Evolutionary conservation across 139 green algal genomes (phyloP).

Genomic region (Mesostigma viride): DNA sequence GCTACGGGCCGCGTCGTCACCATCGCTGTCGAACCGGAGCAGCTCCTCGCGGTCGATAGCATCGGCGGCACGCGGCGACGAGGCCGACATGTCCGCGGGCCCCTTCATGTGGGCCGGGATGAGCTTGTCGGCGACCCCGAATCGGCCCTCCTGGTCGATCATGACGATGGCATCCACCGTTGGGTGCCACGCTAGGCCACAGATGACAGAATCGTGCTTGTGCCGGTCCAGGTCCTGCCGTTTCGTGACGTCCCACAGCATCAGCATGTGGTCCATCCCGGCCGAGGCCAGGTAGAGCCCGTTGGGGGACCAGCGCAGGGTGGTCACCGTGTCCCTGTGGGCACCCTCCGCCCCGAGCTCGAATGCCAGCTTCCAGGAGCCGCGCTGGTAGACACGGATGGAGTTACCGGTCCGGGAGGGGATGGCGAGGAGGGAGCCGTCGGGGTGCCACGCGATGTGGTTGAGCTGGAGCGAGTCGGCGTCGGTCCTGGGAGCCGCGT

Average conservation of each 20-base stretch:
- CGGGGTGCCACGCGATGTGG: constrained; percentile 23
- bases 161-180: constrained; percentile 50
- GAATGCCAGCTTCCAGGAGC: constrained; percentile 7
- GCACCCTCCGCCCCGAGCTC: constrained; percentile 14
- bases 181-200: constrained; percentile 57
- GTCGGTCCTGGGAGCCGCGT: background rate
- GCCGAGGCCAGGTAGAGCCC: constrained; percentile 57
- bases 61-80: too few species aligned
- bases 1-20: too few species aligned
- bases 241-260: constrained; percentile 54
- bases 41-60: too few species aligned
- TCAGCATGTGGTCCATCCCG: constrained; percentile 43
- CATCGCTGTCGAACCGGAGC: too few species aligned
- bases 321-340: constrained; percentile 39
- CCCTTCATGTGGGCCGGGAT: constrained; percentile 39
- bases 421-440: constrained; percentile 22
- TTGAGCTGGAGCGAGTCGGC: constrained; percentile 3
- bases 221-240: constrained; percentile 15
- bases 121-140: constrained; percentile 45
- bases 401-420: constrained; percentile 9
- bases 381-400: constrained; percentile 24
- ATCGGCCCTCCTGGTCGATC: constrained; percentile 43
- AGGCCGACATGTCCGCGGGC: too few species aligned
- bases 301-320: constrained; percentile 64
- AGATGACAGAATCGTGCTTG: constrained; percentile 8